Evolutionary conservation across 192 early-diverging fungal species (phyloP).

Genomic region (Umbelopsis sp.): DNA sequence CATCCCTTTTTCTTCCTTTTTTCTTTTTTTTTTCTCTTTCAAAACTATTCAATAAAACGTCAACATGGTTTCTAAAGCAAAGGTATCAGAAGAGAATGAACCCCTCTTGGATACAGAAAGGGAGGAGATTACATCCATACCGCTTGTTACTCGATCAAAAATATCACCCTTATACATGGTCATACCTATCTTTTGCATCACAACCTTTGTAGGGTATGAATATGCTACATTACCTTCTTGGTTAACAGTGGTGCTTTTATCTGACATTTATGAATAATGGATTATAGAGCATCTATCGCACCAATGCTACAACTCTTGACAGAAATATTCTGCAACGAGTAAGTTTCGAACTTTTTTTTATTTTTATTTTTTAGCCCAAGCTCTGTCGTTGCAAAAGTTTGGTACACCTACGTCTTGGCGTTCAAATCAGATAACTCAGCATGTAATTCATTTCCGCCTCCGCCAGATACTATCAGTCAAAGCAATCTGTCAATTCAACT

Average conservation of each 20-base stretch:
- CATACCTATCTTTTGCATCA: constrained; percentile 14
- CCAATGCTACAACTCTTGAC: constrained; percentile 36
- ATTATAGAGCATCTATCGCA: constrained; percentile 25
- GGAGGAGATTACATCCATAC: not conserved
- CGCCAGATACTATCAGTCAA: constrained; percentile 31
- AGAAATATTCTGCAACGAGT: constrained; percentile 36
- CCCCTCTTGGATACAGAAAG: not conserved
- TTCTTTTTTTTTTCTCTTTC: too few species aligned
- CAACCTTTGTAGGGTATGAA: constrained; percentile 16
- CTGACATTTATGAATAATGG: not conserved
- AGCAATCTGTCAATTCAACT: not conserved
- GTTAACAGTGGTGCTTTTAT: not conserved
- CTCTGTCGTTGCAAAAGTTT: too few species aligned
- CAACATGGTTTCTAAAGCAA: not conserved
- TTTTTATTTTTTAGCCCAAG: not conserved
- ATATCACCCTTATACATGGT: constrained; percentile 17
- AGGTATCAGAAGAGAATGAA: not conserved
- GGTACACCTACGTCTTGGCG: too few species aligned
- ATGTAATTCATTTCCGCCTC: not conserved
- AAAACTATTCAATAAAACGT: too few species aligned
- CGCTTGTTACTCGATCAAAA: not conserved
- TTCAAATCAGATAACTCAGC: too few species aligned
- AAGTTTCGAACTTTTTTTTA: not conserved
- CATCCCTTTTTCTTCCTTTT: not conserved
- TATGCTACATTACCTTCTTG: too few species aligned